Evolutionary conservation across 345 rosid species (phyloP), one percentile per base, ranked within the genome.

Genomic region (Dipteronia dyeriana): DNA sequence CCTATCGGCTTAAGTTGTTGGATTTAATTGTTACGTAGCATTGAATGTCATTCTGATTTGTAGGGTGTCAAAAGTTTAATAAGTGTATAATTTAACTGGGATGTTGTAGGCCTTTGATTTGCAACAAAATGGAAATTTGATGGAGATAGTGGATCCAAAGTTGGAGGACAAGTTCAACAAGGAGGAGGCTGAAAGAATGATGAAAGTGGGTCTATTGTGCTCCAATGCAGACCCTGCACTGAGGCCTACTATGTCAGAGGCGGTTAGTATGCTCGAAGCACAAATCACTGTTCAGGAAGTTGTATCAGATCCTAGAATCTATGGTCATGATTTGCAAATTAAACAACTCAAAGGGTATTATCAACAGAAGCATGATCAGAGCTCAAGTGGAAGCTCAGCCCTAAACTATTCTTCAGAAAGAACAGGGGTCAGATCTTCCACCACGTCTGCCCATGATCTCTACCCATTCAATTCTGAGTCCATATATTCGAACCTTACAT

Each of bases 231-330:
- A 81, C 26, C 79, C 84, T 34, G 71, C 84, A 1, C 29, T 80
- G 1, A 75, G 86, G 63, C 86, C 86, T 7, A 78, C 79, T 1
- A 83, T 83, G 79, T 80, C 84, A 7, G 78, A 71, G 71, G 86
- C 67, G 17, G 81, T 83, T 17, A 78, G 56, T 3, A 80, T 83
- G 82, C 79, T 83, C 0, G 83, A 80, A 74, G 79, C 78, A 12
- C 76, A 78, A 61, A 70, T 74, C n/a, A 13, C 62, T 9, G 60
- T 88, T 25, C 81, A 81, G 1, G 85, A 86, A 31, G 29, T 45
- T 25, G 66, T 73, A 29, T 56, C 71, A 1, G 84, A 84, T 25
- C 84, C 84, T 22, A 79, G 79, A 64, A 74, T 65, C 39, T 80
- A 79, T 23, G 66, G 77, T 0, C 82, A 79, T 20, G 76, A 78